These are phyloP conservation scores for Eugenia klotzschiana DNA, from an alignment of 441 rosid genomes.

Conservation along the genomic window DNA sequence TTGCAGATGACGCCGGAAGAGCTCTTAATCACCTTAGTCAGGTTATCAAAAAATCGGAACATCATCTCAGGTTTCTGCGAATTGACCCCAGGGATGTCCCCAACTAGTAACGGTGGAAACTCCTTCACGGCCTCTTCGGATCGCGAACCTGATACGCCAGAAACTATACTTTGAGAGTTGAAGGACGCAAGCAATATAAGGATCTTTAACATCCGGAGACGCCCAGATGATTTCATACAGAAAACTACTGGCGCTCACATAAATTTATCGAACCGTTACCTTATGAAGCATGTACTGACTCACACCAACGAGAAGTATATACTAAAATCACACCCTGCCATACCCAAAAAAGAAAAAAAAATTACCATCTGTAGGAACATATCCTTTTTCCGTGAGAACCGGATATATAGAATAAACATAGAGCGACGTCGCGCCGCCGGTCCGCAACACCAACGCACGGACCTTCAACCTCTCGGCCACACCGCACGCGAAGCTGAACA, in stretches of 20 bases:
- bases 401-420: background rate
- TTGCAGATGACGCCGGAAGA: background rate
- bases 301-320: background rate
- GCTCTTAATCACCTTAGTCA: background rate
- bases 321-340: background rate
- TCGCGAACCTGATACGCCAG: background rate
- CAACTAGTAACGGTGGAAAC: background rate
- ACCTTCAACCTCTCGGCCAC: background rate
- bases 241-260: background rate
- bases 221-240: background rate
- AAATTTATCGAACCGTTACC: background rate
- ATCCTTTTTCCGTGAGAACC: background rate
- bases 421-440: background rate
- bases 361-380: background rate
- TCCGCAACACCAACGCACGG: background rate
- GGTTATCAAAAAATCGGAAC: background rate
- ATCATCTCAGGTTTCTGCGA: background rate
- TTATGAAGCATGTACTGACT: no score
- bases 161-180: background rate
- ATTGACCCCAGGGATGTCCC: background rate
- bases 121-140: background rate
- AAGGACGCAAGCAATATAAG: background rate
- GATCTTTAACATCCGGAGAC: background rate
- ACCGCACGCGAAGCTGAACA: background rate
- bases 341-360: background rate